Base-by-base conservation (phyloP, 106 monocot species). In the Platanthera guangdongensis region DNA sequence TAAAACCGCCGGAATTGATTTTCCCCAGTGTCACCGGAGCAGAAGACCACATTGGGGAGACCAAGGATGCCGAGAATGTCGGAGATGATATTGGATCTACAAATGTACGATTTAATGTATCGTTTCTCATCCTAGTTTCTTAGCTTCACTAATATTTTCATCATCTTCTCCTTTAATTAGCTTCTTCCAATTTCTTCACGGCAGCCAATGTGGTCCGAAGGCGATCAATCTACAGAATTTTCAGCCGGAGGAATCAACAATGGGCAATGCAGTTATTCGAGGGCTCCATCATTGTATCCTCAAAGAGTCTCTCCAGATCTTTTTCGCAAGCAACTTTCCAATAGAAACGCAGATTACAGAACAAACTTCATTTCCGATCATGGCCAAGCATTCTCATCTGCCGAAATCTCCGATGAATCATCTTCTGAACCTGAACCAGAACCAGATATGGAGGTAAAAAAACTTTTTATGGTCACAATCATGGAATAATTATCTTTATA, bases 151-250 rank as follows among this genome's bases (percentile, higher is more conserved):
- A 3, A 53, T 1, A 53, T 8, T 53, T 53, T 14, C 14, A 53
- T 14, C 59, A 5, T 6, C 46, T 69, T 69, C 22, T 39, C 46
- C 46, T 45, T 69, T 32, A 3, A 71, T 49, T 50, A 15, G 47
- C 50, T 72, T 73, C 51, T 73, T 73, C 73, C 10, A 51, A 51
- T 21, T 52, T 57, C 22, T 68, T 45, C 60, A 64, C 76, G 47
- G 51, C 68, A 88, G 88, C 88, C 88, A 50, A 85, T 85, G 11
- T 88, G 85, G 88, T 22, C 19, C 13, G 88, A 76, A 74, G 80
- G 14, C 7, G 84, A 88, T 75, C 68, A 77, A 57, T 63, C 69
- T 9, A 30, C 18, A 25, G 72, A 85, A 28, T 75, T 73, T 16
- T 78, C 73, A 51, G 51, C 15, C 16, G 57, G 70, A 54, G 53